A percentile compares a stretch with the other conserved stretches of the same genome.
phyloP scores from a whole-genome alignment of 805 yeast species.

The Saccharomycopsis synnaedendra region DNA sequence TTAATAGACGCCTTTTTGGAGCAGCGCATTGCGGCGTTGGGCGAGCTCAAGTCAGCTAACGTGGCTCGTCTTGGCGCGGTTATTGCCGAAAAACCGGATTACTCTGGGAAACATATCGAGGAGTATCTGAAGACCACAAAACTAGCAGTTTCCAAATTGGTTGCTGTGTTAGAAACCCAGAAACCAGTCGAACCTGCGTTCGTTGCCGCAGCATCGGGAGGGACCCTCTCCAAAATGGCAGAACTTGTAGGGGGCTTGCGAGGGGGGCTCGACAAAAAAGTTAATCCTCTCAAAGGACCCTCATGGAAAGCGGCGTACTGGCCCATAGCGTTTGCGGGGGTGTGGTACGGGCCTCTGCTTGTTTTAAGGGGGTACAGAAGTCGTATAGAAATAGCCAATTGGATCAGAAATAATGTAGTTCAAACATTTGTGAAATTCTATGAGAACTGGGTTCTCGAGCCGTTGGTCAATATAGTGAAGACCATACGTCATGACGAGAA shows the following conservation, averaged over 20 bases:
- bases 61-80: slow-evolving; percentile 21
- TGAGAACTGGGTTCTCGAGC: slow-evolving; percentile 76
- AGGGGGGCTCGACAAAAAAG: neutral
- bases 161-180: no score
- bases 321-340: slow-evolving; percentile 39
- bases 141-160: no score
- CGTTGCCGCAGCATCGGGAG: no score
- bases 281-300: slow-evolving; percentile 25
- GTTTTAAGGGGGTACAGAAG: slow-evolving; percentile 34
- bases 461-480: slow-evolving; percentile 56
- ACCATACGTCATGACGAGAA: slow-evolving; percentile 80
- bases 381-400: slow-evolving; percentile 39
- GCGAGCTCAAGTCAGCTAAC: slow-evolving; percentile 20
- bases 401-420: slow-evolving; percentile 46
- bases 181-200: no score
- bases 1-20: slow-evolving; percentile 23
- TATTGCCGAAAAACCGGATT: no score
- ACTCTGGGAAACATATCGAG: no score
- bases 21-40: slow-evolving; percentile 18
- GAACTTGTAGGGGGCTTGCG: no score
- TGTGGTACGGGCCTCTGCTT: slow-evolving; percentile 44
- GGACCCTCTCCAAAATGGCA: no score
- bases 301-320: slow-evolving; percentile 42
- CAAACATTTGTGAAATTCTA: slow-evolving; percentile 61
- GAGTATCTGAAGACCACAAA: no score